phyloP scores from a whole-genome alignment of 1,284 basidiomycete genomes.

The Ustilago lituana region DNA sequence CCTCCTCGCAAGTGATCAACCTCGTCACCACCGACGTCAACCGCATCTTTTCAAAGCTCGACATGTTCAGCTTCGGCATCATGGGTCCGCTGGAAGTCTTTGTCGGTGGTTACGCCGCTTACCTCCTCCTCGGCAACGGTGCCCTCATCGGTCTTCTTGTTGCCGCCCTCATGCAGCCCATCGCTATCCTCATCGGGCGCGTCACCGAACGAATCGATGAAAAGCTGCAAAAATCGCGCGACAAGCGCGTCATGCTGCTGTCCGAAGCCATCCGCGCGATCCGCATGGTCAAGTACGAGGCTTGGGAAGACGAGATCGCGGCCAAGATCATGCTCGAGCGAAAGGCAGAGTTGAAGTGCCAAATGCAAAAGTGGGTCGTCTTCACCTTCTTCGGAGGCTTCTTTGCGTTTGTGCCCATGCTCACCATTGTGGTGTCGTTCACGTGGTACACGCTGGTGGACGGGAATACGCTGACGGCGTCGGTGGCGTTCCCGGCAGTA shows the following conservation, averaged over 20 bases:
- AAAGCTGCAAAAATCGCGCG: slow-evolving; percentile 33
- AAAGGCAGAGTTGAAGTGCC: slow-evolving; percentile 23
- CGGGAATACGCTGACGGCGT: slow-evolving; percentile 26
- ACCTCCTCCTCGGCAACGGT: slow-evolving; percentile 34
- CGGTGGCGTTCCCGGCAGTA: slow-evolving; percentile 43
- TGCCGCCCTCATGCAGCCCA: slow-evolving; percentile 31
- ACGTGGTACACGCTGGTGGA: slow-evolving; percentile 42
- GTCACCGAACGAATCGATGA: slow-evolving; percentile 35
- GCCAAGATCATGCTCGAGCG: slow-evolving; percentile 26
- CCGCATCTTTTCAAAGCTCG: slow-evolving; percentile 23
- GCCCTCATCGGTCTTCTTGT: slow-evolving; percentile 32
- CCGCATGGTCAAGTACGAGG: slow-evolving; percentile 52
- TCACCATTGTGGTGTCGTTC: slow-evolving; percentile 43
- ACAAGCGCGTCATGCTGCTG: slow-evolving; percentile 40
- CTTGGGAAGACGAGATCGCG: slow-evolving; percentile 44
- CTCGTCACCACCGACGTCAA: slow-evolving; percentile 38
- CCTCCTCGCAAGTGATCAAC: slow-evolving; percentile 40
- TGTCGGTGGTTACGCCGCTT: slow-evolving; percentile 33
- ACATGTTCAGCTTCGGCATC: slow-evolving; percentile 31
- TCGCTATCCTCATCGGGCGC: slow-evolving; percentile 23
- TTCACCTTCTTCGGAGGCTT: slow-evolving; percentile 31
- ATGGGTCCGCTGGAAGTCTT: slow-evolving; percentile 44
- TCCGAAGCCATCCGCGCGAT: slow-evolving; percentile 49
- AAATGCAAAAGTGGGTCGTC: slow-evolving; percentile 31
- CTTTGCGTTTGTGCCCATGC: slow-evolving; percentile 35